Evolutionary conservation across 129 eudicot species (phyloP), one percentile per base, ranked within the genome.

Genomic region (Gnaphalium uliginosum): DNA sequence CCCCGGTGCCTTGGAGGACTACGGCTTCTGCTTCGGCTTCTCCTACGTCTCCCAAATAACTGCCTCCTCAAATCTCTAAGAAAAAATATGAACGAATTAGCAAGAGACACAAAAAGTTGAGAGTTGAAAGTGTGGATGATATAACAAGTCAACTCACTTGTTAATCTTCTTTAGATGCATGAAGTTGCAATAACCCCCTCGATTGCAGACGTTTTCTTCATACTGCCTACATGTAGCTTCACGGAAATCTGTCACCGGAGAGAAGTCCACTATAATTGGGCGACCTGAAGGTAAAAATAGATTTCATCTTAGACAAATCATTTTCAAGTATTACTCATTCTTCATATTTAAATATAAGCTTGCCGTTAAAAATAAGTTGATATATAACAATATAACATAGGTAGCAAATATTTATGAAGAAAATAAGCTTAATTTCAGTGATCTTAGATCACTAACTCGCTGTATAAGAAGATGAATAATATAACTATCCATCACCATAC

Each of bases 181-280:
- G 79, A 95, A 91, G 81, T 95, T 95, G 86, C 97, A 94, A 81
- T 94, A 94, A 57, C 99, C 99, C 75, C 99, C 99, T 65, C 99
- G 87, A 68, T 89, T 91, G 83, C 99, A 94, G 60, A 87, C 96
- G 66, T 94, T 89, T 84, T 94, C 99, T 72, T 95, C 99, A 51
- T 95, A 95, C 75, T 95, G 97, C 76, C 97, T 83, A 72, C 99
- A 95, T 9, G 99, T 95, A 58, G 97, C 99, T 78, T 95, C 99
- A 75, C 99, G 97, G 37, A 94, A 94, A 77, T 94, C 99, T 13
- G 99, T 94, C 78, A 94, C 99, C 4, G 99, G 99, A 39, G 97
- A 94, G 75, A 88, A 94, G 83, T 94, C 99, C 66, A 89, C 96
- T 35, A 94, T 94, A 35, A 94, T 94, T 14, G 99, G 99, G 32